Conservation (phyloP, 2,329 filamentous ascomycete genomes). For the Cylindrodendrum hubeiense region DNA sequence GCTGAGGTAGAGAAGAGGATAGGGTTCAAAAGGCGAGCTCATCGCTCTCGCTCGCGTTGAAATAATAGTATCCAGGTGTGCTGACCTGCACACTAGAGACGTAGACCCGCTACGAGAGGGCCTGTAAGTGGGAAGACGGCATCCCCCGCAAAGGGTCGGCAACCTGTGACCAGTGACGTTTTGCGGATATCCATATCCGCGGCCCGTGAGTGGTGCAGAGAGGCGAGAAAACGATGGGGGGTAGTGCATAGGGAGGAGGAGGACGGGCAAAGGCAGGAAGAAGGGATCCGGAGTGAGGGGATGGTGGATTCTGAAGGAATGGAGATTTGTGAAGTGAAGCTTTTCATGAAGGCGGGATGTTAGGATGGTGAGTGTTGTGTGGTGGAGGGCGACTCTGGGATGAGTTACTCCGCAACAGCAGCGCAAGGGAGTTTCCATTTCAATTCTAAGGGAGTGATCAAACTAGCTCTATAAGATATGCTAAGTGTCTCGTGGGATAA, state of each 20-base stretch:
- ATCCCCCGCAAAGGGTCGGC: background rate
- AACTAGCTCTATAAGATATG: no score
- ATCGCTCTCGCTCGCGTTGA: slow-evolving; percentile 15
- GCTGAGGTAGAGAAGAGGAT: background rate
- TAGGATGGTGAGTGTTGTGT: background rate
- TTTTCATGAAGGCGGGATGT: background rate
- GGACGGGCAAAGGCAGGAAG: slow-evolving; percentile 1
- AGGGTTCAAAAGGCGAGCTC: background rate
- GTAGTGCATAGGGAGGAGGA: background rate
- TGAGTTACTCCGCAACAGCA: no score
- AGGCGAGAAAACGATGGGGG: background rate
- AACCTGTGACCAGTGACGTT: slow-evolving; percentile 22
- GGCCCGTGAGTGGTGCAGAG: background rate
- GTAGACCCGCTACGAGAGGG: background rate
- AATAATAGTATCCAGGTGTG: slow-evolving; percentile 32
- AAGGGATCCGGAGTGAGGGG: slow-evolving; percentile 7
- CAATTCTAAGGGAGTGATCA: no score
- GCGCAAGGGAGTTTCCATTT: no score
- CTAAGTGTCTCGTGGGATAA: no score
- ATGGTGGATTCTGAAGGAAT: background rate
- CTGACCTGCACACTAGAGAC: slow-evolving; percentile 26
- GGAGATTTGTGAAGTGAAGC: background rate
- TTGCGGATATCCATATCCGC: slow-evolving; percentile 31
- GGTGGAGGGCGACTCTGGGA: background rate
- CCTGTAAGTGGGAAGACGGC: background rate